A percentile compares a stretch with the other conserved stretches of the same genome.
These are phyloP conservation scores for Lepiota brunneoincarnata DNA, from an alignment of 768 basidiomycete genomes.

Conservation along the genomic window DNA sequence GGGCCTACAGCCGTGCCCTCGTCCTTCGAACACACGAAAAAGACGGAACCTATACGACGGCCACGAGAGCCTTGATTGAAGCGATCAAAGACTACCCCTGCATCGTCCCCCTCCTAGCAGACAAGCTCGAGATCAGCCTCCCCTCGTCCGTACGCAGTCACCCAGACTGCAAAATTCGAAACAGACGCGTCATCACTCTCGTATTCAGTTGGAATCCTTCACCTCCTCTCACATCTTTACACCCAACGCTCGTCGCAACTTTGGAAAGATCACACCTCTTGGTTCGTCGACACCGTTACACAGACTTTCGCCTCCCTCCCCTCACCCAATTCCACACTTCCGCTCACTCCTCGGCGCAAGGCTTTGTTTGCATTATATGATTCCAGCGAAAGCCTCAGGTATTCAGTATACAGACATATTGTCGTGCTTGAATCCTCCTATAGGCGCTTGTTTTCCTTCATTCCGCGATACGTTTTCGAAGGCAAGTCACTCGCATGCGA, in stretches of 20 bases:
- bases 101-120: constrained; percentile 77
- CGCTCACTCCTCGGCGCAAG: constrained; percentile 28
- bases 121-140: constrained; percentile 75
- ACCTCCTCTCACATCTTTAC: constrained; percentile 88
- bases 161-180: constrained; percentile 64
- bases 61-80: constrained; percentile 66
- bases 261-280: constrained; percentile 78
- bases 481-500: constrained; percentile 73
- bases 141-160: constrained; percentile 56
- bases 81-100: constrained; percentile 81
- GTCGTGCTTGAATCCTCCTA: constrained; percentile 68
- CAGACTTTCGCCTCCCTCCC: constrained; percentile 38
- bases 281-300: constrained; percentile 65
- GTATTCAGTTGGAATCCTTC: constrained; percentile 47
- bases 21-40: constrained; percentile 56
- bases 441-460: constrained; percentile 63
- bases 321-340: constrained; percentile 22
- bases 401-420: constrained; percentile 71
- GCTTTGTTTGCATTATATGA: constrained; percentile 39
- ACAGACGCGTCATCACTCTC: constrained; percentile 60
- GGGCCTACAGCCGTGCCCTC: constrained; percentile 70
- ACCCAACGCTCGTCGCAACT: constrained; percentile 69
- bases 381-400: constrained; percentile 32
- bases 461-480: constrained; percentile 55
- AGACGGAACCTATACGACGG: constrained; percentile 46